These are phyloP conservation scores for Termitomyces sp. DNA, from an alignment of 768 basidiomycete species.

Conservation along the genomic window DNA sequence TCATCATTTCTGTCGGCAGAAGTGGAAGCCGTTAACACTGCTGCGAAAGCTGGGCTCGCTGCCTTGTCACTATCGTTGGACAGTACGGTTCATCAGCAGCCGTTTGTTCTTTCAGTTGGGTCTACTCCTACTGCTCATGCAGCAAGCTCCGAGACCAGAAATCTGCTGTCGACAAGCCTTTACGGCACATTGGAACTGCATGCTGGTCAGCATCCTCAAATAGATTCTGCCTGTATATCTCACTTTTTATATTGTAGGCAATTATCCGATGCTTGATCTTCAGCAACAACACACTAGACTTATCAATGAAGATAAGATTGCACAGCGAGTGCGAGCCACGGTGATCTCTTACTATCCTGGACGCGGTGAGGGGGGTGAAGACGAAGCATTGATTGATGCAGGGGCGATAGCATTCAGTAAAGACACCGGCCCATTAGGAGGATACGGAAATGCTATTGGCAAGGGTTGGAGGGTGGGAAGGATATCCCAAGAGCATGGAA, in stretches of 20 bases:
- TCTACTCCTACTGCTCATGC: slow-evolving; percentile 89
- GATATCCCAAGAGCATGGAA: slow-evolving; percentile 79
- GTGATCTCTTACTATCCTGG: slow-evolving; percentile 81
- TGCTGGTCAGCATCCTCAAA: slow-evolving; percentile 45
- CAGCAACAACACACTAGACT: slow-evolving; percentile 79
- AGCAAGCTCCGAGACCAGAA: slow-evolving; percentile 50
- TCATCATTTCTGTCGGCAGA: slow-evolving; percentile 65
- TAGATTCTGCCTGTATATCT: not conserved
- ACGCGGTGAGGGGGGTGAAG: slow-evolving; percentile 53
- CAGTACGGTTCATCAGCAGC: slow-evolving; percentile 30
- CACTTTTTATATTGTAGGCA: slow-evolving; percentile 41
- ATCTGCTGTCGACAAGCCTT: slow-evolving; percentile 41
- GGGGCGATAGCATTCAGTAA: slow-evolving; percentile 87
- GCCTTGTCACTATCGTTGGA: slow-evolving; percentile 36
- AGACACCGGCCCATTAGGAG: slow-evolving; percentile 71
- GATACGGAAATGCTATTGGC: slow-evolving; percentile 70
- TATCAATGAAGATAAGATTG: slow-evolving; percentile 50
- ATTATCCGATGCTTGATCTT: slow-evolving; percentile 81
- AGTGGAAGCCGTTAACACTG: slow-evolving; percentile 64
- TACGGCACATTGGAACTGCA: slow-evolving; percentile 71
- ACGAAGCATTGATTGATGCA: slow-evolving; percentile 79
- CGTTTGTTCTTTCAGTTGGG: slow-evolving; percentile 76
- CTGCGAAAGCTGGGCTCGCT: slow-evolving; percentile 53
- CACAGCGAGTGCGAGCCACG: slow-evolving; percentile 66
- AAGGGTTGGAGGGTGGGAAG: slow-evolving; percentile 61